A percentile compares a stretch with the other conserved stretches of the same genome.
Evolutionary conservation across 129 eudicot species (phyloP).

Genomic region (Artemisia tridentata): DNA sequence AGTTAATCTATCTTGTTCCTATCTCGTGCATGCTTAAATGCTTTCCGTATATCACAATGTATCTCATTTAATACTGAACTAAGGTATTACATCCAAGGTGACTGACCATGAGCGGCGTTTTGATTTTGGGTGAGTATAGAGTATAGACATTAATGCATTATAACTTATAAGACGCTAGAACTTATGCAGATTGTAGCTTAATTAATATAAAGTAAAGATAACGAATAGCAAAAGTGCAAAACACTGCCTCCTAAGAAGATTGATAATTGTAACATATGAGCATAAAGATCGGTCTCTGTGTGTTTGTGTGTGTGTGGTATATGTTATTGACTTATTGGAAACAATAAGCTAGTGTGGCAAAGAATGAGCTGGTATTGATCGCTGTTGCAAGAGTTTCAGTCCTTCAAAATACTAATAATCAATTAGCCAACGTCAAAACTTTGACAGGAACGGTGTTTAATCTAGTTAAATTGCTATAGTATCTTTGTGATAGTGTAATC

Average conservation of each 20-base stretch:
- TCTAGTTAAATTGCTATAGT: slow-evolving; percentile 1
- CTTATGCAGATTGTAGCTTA: too few species aligned
- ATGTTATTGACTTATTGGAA: slow-evolving; percentile 9
- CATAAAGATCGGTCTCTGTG: too few species aligned
- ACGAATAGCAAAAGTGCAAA: too few species aligned
- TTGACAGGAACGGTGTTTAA: slow-evolving; percentile 1
- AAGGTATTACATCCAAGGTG: slow-evolving; percentile 9
- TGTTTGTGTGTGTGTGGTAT: neutral
- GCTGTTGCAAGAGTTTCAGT: neutral
- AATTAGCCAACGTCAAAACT: slow-evolving; percentile 2
- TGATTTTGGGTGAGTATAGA: neutral
- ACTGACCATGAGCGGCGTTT: neutral
- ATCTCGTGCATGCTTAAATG: slow-evolving; percentile 9
- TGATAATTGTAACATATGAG: too few species aligned
- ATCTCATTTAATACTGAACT: neutral
- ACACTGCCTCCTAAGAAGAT: too few species aligned
- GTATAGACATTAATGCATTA: too few species aligned
- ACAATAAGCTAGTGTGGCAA: neutral
- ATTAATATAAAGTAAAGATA: too few species aligned
- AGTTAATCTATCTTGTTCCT: neutral
- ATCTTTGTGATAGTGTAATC: slow-evolving; percentile 1
- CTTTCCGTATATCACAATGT: neutral
- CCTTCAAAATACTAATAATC: slow-evolving; percentile 15
- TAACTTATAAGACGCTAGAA: too few species aligned
- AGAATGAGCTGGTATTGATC: neutral